A percentile compares a stretch with the other conserved stretches of the same genome.
Evolutionary conservation across 1,284 basidiomycete genomes (phyloP).

Genomic region (Trichosporon sp.): DNA sequence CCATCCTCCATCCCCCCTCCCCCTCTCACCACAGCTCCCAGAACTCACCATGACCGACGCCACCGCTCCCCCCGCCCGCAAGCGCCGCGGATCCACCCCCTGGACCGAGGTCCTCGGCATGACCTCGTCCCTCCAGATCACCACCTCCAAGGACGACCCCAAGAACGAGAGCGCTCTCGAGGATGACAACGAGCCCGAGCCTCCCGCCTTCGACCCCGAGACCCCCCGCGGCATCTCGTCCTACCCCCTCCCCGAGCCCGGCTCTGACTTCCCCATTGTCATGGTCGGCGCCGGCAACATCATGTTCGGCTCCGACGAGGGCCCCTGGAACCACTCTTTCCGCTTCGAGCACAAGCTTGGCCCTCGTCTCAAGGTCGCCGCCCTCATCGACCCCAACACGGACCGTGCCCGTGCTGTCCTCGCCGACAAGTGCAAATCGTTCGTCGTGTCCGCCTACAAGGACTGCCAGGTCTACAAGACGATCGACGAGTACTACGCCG

Average conservation of each 20-base stretch:
- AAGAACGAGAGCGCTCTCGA: slow-evolving; percentile 1
- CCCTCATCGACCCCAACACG: slow-evolving; percentile 83
- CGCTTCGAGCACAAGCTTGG: slow-evolving; percentile 94
- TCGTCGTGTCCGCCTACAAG: slow-evolving; percentile 89
- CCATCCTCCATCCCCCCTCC: not conserved
- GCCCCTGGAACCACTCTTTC: slow-evolving; percentile 71
- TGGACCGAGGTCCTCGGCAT: slow-evolving; percentile 16
- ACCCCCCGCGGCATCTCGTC: slow-evolving; percentile 24
- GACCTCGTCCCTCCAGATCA: slow-evolving; percentile 5
- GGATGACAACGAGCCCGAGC: slow-evolving; percentile 2
- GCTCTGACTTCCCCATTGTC: slow-evolving; percentile 77
- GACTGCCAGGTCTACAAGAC: slow-evolving; percentile 83
- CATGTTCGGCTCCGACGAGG: slow-evolving; percentile 86
- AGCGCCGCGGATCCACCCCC: slow-evolving; percentile 10
- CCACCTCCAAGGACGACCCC: not conserved
- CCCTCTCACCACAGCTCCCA: not conserved
- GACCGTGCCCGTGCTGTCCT: slow-evolving; percentile 77
- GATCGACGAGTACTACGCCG: slow-evolving; percentile 75
- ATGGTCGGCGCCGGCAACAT: slow-evolving; percentile 91
- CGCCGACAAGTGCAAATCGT: slow-evolving; percentile 84
- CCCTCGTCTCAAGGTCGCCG: slow-evolving; percentile 89
- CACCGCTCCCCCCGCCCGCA: not conserved
- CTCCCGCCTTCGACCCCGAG: slow-evolving; percentile 16
- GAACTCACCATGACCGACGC: not conserved
- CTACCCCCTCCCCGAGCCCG: slow-evolving; percentile 47